Conservation (phyloP, 495 filamentous ascomycete species). For the Niebla homalea region DNA sequence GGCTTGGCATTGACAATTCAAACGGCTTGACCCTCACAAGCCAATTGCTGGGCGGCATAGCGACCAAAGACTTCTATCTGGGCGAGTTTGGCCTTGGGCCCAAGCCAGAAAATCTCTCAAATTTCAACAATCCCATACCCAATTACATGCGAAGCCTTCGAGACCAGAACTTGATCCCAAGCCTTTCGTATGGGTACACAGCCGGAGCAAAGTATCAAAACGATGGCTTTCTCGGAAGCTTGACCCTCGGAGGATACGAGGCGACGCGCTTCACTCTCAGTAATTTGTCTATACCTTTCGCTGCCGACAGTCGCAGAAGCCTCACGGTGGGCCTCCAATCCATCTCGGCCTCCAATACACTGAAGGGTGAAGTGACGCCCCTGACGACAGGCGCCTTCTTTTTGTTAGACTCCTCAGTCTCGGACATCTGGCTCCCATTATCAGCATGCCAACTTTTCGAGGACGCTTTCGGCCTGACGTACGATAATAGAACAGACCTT, state of each 20-base stretch:
- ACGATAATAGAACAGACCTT: slow-evolving; percentile 27
- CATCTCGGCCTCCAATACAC: slow-evolving; percentile 23
- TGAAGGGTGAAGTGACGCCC: background rate
- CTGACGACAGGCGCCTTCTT: slow-evolving; percentile 5
- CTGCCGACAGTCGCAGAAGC: slow-evolving; percentile 34
- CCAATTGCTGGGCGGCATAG: slow-evolving; percentile 34
- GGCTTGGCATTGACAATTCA: slow-evolving; percentile 25
- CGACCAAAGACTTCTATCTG: slow-evolving; percentile 37
- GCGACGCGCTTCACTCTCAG: slow-evolving; percentile 33
- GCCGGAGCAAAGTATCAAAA: slow-evolving; percentile 37
- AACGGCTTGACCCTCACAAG: slow-evolving; percentile 27
- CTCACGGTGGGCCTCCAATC: slow-evolving; percentile 34
- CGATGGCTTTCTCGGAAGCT: slow-evolving; percentile 28
- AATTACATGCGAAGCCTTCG: slow-evolving; percentile 33
- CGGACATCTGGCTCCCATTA: slow-evolving; percentile 40
- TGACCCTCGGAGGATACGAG: slow-evolving; percentile 46
- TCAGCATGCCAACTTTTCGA: slow-evolving; percentile 39
- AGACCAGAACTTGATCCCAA: slow-evolving; percentile 30
- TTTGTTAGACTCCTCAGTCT: slow-evolving; percentile 41
- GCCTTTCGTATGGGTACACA: slow-evolving; percentile 41
- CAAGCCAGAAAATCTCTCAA: slow-evolving; percentile 23
- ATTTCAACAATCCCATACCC: background rate
- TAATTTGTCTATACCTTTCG: slow-evolving; percentile 33
- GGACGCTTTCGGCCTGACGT: slow-evolving; percentile 33
- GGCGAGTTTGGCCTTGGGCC: slow-evolving; percentile 44